These are phyloP conservation scores for Lentinula lateritia DNA, from an alignment of 768 basidiomycete genomes.

Conservation along the genomic window DNA sequence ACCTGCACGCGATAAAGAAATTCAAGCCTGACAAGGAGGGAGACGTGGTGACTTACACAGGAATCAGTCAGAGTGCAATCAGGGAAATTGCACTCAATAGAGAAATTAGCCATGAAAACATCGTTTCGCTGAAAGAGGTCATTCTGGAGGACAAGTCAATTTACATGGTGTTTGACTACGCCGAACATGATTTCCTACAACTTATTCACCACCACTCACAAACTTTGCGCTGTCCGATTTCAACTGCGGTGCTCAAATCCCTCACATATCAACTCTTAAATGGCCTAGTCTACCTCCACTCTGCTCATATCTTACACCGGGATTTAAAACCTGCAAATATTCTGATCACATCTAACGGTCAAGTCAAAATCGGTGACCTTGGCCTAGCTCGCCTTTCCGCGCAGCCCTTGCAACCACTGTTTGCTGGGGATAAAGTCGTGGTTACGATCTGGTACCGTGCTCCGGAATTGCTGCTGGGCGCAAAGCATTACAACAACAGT, in stretches of 20 bases:
- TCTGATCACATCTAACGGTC: constrained; percentile 81
- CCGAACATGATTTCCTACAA: constrained; percentile 99
- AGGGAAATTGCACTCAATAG: constrained; percentile 93
- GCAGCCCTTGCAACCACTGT: constrained; percentile 86
- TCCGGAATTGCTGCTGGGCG: constrained; percentile 92
- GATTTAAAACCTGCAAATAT: constrained; percentile 99
- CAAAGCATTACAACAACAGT: constrained; percentile 96
- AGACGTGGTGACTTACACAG: constrained; percentile 91
- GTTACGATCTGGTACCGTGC: constrained; percentile 99
- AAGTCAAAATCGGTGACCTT: constrained; percentile 98
- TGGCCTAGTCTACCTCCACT: constrained; percentile 92
- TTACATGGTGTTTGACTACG: constrained; percentile 99
- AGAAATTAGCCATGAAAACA: constrained; percentile 86
- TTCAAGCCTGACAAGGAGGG: constrained; percentile 99
- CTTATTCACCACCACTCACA: constrained; percentile 98
- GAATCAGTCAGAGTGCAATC: constrained; percentile 96
- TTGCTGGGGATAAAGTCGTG: constrained; percentile 95
- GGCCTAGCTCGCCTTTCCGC: constrained; percentile 90
- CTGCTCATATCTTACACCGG: constrained; percentile 91
- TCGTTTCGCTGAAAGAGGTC: constrained; percentile 89
- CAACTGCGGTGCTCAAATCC: constrained; percentile 80
- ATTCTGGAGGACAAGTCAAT: constrained; percentile 98
- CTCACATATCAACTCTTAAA: constrained; percentile 92
- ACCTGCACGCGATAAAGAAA: constrained; percentile 95
- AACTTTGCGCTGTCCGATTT: constrained; percentile 72